These are phyloP conservation scores for Aegilops longissima DNA, from an alignment of 176 grass and related monocot species.

Conservation along the genomic window DNA sequence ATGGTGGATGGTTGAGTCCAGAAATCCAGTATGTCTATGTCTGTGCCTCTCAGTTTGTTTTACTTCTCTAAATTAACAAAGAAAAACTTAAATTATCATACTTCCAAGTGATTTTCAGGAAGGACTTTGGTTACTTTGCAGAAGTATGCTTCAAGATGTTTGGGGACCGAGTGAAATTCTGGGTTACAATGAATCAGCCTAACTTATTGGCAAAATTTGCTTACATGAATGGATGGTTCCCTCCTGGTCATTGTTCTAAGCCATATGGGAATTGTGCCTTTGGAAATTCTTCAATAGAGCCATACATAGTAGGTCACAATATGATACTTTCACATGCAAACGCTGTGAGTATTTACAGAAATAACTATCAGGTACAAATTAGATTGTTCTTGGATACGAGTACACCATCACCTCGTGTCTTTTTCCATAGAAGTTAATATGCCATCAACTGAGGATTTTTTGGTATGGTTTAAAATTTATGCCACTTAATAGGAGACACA, in stretches of 20 bases:
- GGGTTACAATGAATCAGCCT: conserved; percentile 59
- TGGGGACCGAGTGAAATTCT: conserved; percentile 62
- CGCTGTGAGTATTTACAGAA: conserved; percentile 55
- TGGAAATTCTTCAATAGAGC: conserved; percentile 68
- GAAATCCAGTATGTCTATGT: conserved; percentile 47
- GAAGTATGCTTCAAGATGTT: conserved; percentile 63
- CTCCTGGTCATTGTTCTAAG: conserved; percentile 50
- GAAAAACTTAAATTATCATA: not conserved
- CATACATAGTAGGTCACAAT: conserved; percentile 71
- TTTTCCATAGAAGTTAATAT: not conserved
- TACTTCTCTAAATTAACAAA: not conserved
- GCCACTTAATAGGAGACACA: conserved; percentile 28
- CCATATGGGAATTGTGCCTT: conserved; percentile 52
- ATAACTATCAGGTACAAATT: conserved; percentile 26
- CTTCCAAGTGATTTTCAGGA: conserved; percentile 33
- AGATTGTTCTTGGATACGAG: not conserved
- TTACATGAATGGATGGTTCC: conserved; percentile 41
- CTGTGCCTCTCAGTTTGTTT: not conserved
- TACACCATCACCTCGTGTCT: not conserved
- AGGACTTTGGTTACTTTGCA: conserved; percentile 60
- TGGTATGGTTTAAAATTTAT: not conserved
- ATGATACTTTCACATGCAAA: conserved; percentile 75
- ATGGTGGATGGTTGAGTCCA: conserved; percentile 62
- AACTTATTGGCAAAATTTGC: conserved; percentile 27
- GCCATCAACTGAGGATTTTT: not conserved